Evolutionary conservation across 2,329 filamentous ascomycete genomes (phyloP).

Genomic region (Colletotrichum brevisporum): DNA sequence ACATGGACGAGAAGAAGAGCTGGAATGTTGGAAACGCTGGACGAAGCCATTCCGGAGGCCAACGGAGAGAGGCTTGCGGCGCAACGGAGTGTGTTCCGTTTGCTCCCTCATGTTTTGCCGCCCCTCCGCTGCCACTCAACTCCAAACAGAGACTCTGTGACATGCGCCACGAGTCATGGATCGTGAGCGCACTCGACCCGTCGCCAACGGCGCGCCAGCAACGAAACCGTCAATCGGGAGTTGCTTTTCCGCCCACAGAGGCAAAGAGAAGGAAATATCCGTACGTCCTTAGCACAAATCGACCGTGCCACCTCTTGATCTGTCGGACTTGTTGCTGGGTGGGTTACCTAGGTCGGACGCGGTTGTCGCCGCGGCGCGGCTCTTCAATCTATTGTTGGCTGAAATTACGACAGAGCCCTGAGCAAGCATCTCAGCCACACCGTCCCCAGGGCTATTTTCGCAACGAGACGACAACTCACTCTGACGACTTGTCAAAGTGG

Average conservation of each 20-base stretch:
- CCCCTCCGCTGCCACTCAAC: conserved; percentile 23
- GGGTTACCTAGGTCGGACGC: neutral
- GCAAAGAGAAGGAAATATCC: too few species aligned
- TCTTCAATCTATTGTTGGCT: neutral
- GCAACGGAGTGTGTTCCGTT: conserved; percentile 3
- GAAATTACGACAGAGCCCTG: conserved; percentile 14
- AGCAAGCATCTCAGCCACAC: conserved; percentile 36
- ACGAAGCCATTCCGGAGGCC: conserved; percentile 14
- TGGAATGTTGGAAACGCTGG: conserved; percentile 17
- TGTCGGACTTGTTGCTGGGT: conserved; percentile 1
- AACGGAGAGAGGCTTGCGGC: conserved; percentile 6
- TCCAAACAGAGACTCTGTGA: conserved; percentile 12
- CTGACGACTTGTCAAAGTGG: conserved; percentile 11
- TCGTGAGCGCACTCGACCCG: neutral
- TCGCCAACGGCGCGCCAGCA: conserved; percentile 7
- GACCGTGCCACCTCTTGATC: neutral
- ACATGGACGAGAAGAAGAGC: neutral
- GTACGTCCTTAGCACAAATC: conserved; percentile 9
- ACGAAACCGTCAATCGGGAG: conserved; percentile 5
- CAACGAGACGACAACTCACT: conserved; percentile 4
- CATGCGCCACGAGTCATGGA: conserved; percentile 33
- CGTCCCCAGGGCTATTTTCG: conserved; percentile 7
- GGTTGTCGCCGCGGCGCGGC: neutral
- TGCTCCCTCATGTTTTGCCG: conserved; percentile 2
- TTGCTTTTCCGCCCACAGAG: conserved; percentile 25